Evolutionary conservation across 192 early-diverging fungal species (phyloP), one percentile per base, ranked within the genome.

Genomic region (Podila verticillata): DNA sequence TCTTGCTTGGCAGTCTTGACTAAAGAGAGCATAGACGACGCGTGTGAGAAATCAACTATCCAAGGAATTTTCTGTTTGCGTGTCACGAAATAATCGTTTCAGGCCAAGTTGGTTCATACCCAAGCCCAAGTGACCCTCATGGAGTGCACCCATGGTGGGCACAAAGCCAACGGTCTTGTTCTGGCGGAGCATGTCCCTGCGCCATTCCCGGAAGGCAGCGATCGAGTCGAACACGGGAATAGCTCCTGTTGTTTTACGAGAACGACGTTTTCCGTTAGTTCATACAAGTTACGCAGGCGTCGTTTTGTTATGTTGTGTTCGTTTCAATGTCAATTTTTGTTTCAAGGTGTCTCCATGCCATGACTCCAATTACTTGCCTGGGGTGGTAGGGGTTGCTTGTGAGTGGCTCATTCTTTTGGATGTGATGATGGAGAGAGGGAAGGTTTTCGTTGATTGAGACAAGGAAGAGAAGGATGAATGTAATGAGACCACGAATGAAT

Each of bases 121-220:
- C 6, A 99, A 86, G 13, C 74, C 81, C 36, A 97, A 71, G 74
- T 99, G 98, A 7, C 98, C 98, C 3, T 87, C 82, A 75, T 99
- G 98, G 26, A 99, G 86, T 0, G 96, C 96, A 3, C 98, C 98
- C 98, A 99, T 99, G n/a, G 98, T 99, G 0, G 98, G 94, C 0
- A 99, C 95, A 72, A 97, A 95, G 17, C 95, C 98, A n/a, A 99
- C 84, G 12, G 87, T 86, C 65, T 88, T 82, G 65, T 85, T 85
- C 28, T 86, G 63, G 19, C 79, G 62, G 29, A 72, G 72, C 48
- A 91, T 87, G 31, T 84, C 67, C 51, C 84, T 72, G 30, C 87
- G 85, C 95, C 95, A 96, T 30, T 74, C 68, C 8, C 94, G 89
- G 70, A 96, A 92, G 26, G 93, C 93, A 0, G 83, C 83, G 51